A percentile compares a stretch with the other conserved stretches of the same genome.
Evolutionary conservation across 2,329 filamentous ascomycete genomes (phyloP).

Genomic region (Fusarium marasasianum): DNA sequence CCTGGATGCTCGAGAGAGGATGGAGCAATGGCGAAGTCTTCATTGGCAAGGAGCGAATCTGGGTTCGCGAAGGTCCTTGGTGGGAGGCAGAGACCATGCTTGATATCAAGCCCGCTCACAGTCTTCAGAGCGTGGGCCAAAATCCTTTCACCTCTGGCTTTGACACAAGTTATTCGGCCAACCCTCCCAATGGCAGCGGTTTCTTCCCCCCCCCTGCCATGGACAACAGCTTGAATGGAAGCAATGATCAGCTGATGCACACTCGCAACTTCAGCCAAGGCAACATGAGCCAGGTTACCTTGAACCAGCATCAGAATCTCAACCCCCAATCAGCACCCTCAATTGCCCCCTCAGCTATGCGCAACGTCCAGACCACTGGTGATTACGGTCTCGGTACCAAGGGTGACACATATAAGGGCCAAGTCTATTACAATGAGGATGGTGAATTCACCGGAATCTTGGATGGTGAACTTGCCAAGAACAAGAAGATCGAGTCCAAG

Average conservation of each 20-base stretch:
- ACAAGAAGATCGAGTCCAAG: constrained; percentile 79
- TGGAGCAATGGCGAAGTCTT: constrained; percentile 99
- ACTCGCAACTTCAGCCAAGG: constrained; percentile 66
- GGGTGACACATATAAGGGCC: constrained; percentile 79
- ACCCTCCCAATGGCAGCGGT: constrained; percentile 70
- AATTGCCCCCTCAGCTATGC: constrained; percentile 66
- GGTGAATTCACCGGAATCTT: constrained; percentile 74
- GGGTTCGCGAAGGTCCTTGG: constrained; percentile 95
- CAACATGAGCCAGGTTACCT: constrained; percentile 64
- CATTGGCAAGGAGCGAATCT: constrained; percentile 88
- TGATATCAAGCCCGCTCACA: constrained; percentile 78
- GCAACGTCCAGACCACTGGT: constrained; percentile 67
- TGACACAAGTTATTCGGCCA: constrained; percentile 77
- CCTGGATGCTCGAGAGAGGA: constrained; percentile 90
- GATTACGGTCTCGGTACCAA: constrained; percentile 92
- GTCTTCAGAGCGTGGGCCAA: constrained; percentile 53
- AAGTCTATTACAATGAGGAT: constrained; percentile 78
- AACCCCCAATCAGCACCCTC: constrained; percentile 62
- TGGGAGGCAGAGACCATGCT: constrained; percentile 98
- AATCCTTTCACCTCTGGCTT: constrained; percentile 60
- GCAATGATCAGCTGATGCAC: constrained; percentile 76
- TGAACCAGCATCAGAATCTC: constrained; percentile 51
- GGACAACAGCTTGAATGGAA: constrained; percentile 70
- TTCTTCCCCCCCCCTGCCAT: constrained; percentile 75
- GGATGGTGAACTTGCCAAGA: constrained; percentile 81